These are phyloP conservation scores for Luffa acutangula DNA, from an alignment of 306 rosid genomes.

Conservation along the genomic window DNA sequence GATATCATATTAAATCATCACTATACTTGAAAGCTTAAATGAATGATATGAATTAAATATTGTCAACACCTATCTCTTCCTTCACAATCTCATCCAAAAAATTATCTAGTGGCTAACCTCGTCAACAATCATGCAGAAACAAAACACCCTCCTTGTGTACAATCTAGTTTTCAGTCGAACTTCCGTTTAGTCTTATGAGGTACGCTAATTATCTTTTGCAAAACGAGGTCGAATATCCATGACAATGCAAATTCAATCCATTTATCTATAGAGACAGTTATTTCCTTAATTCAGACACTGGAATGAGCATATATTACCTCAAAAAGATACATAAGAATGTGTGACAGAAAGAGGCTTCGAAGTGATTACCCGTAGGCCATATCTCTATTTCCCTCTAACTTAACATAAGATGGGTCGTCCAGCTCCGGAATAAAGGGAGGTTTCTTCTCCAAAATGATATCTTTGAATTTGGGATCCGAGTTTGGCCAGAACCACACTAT, in stretches of 20 bases:
- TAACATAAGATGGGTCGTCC: constrained; percentile 67
- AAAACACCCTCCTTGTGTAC: not conserved
- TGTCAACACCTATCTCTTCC: no score
- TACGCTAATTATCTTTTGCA: not conserved
- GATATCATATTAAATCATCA: not conserved
- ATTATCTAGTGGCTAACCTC: not conserved
- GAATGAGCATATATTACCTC: not conserved
- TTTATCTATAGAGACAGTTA: not conserved
- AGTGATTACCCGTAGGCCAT: constrained; percentile 55
- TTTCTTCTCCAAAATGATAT: constrained; percentile 38
- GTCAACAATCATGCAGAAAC: not conserved
- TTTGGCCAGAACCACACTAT: constrained; percentile 94
- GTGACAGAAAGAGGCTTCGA: not conserved
- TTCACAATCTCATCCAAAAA: not conserved
- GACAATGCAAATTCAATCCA: not conserved
- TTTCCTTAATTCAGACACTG: not conserved
- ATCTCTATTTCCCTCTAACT: constrained; percentile 67
- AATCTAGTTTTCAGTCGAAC: not conserved
- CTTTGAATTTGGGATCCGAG: constrained; percentile 68
- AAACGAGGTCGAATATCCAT: not conserved
- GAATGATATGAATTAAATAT: not conserved
- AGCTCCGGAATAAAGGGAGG: constrained; percentile 64
- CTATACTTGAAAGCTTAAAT: not conserved
- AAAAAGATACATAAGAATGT: not conserved
- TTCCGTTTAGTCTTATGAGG: not conserved